Base-by-base conservation (phyloP, 2,329 filamentous ascomycete species). In the Aspergillus sp. region DNA sequence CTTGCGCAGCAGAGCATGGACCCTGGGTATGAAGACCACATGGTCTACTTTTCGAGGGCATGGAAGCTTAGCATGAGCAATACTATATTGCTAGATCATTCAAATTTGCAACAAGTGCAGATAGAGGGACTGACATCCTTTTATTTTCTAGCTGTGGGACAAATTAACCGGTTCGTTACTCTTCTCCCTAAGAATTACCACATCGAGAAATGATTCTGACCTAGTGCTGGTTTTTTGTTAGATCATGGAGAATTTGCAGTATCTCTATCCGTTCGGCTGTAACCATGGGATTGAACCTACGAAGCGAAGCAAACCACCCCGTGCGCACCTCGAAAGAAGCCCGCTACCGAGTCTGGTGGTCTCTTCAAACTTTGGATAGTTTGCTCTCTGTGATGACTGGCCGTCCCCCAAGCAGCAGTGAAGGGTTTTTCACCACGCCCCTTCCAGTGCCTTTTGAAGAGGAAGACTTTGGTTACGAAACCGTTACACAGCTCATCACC, bases 261-360 rank as follows among this genome's bases (percentile, higher is more conserved):
- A 53, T 66, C 31, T 67, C 69, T 1, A 59, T 72, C 41, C 65
- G 69, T 42, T 68, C 64, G 27, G 67, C 69, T 5, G 57, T 64
- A 38, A 60, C 67, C 0, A 60, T 73, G 58, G 70, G 69, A 2
- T 52, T 73, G 33, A 70, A 73, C 40, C 55, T 73, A 40, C 64
- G 63, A 30, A 72, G 65, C 43, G 65, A 67, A 37, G 70, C 62
- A 35, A 57, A 50, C 11, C 56, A 53, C 12, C 52, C 71, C 29
- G 52, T 57, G 5, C 57, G 65, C 40, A 49, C 57, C 5, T 66
- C 67, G 6, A 70, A 68, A 45, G 68, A 71, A 50, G 62, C 62
- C 39, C 64, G 69, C 11, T 70, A 70, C 47, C 59, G 67, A 11
- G 61, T 71, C 6, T 73, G 70, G 70, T 72, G 68, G 66, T 64